Conservation (phyloP, 192 early-diverging fungal species). For the Radiomyces spectabilis region DNA sequence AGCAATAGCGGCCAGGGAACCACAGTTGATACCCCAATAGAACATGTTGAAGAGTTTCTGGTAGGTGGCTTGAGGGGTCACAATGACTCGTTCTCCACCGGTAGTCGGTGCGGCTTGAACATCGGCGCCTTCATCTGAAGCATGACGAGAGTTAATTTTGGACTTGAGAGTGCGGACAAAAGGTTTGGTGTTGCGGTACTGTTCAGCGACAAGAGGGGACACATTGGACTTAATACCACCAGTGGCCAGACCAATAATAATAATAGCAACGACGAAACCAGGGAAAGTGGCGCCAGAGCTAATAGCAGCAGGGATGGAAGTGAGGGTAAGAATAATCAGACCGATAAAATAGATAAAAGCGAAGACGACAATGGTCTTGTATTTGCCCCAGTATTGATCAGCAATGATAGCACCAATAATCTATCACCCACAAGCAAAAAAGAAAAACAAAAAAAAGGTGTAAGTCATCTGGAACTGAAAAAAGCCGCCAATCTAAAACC, state of each 20-base stretch:
- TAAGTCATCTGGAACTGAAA: conserved; percentile 38
- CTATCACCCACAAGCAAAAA: conserved; percentile 48
- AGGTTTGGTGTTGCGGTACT: conserved; percentile 47
- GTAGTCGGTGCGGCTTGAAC: no score
- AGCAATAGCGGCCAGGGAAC: conserved; percentile 47
- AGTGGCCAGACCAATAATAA: conserved; percentile 68
- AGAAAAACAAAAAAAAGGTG: conserved; percentile 49
- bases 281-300: conserved; percentile 48
- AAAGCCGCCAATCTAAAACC: no score
- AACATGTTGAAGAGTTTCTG: conserved; percentile 80
- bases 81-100: conserved; percentile 49
- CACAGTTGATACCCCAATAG: conserved; percentile 67
- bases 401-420: conserved; percentile 57
- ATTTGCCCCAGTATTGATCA: conserved; percentile 71
- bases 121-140: no score
- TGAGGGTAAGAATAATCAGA: conserved; percentile 51
- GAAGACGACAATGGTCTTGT: conserved; percentile 64
- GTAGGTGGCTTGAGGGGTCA: conserved; percentile 56
- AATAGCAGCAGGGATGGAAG: conserved; percentile 55
- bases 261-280: conserved; percentile 59
- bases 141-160: no score
- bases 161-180: conserved; percentile 50
- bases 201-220: conserved; percentile 71
- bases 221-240: conserved; percentile 80
- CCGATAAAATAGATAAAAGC: conserved; percentile 58